These are phyloP conservation scores for Hyphopichia wangnamkhiaoensis DNA, from an alignment of 1,139 yeast genomes.

Conservation along the genomic window DNA sequence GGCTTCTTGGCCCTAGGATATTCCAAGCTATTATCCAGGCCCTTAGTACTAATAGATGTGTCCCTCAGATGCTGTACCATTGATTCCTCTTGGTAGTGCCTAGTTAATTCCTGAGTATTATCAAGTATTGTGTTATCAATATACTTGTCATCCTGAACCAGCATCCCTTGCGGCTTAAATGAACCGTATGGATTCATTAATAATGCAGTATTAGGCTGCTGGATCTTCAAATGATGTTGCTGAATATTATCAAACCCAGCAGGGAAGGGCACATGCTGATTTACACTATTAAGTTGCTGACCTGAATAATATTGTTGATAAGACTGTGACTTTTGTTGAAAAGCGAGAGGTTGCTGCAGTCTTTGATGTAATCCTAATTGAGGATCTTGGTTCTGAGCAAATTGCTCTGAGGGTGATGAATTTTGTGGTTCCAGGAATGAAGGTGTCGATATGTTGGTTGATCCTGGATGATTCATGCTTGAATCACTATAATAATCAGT, in stretches of 20 bases:
- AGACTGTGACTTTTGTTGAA: not conserved
- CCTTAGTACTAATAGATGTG: conserved; percentile 15
- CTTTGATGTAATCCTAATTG: not conserved
- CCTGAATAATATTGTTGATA: no score
- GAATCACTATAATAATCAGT: not conserved
- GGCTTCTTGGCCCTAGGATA: conserved; percentile 29
- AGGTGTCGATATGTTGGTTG: not conserved
- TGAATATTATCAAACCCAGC: no score
- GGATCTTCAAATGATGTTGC: no score
- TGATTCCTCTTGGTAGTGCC: not conserved
- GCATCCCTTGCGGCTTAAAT: not conserved
- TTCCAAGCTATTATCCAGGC: conserved; percentile 9
- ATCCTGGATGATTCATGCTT: not conserved
- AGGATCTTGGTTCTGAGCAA: conserved; percentile 1
- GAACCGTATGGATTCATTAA: not conserved
- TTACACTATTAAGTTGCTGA: no score
- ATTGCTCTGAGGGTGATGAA: not conserved
- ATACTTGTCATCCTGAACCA: not conserved
- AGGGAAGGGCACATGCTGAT: no score
- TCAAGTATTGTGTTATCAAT: no score
- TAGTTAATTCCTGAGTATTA: not conserved
- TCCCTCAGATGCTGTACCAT: conserved; percentile 14
- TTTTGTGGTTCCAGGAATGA: not conserved
- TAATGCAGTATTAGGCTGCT: not conserved
- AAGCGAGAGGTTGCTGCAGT: not conserved